Percentiles rank a stretch among this genome's conserved stretches.
Evolutionary conservation across 2,329 filamentous ascomycete genomes (phyloP).

Genomic region (Tolypocladium endophyticum): DNA sequence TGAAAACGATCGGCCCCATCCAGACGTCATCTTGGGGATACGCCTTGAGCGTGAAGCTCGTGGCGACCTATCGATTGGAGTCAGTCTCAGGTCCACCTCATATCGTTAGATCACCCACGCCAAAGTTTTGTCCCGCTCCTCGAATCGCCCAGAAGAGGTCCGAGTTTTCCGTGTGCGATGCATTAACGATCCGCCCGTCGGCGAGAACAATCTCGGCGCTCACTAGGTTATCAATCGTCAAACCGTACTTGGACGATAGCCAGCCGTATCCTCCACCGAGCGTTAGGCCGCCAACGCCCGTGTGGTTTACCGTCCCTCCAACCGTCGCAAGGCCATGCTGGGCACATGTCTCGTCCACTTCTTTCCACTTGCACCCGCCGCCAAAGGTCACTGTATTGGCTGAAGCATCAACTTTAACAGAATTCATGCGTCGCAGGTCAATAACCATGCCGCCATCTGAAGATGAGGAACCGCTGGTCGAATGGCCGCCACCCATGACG

Average conservation of each 20-base stretch:
- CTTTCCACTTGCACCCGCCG: slow-evolving; percentile 42
- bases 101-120: slow-evolving; percentile 12
- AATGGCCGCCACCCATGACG: slow-evolving; percentile 46
- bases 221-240: slow-evolving; percentile 32
- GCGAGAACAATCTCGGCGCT: slow-evolving; percentile 28
- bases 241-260: slow-evolving; percentile 41
- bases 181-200: slow-evolving; percentile 21
- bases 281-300: slow-evolving; percentile 48
- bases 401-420: slow-evolving; percentile 34
- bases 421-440: slow-evolving; percentile 39
- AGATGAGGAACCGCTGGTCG: slow-evolving; percentile 35
- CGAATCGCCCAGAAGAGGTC: slow-evolving; percentile 31
- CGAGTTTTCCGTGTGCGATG: slow-evolving; percentile 30
- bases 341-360: slow-evolving; percentile 41
- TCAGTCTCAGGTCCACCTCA: neutral
- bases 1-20: slow-evolving; percentile 16
- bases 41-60: slow-evolving; percentile 22
- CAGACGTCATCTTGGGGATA: slow-evolving; percentile 21
- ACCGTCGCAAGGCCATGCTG: slow-evolving; percentile 44
- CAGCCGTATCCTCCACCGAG: slow-evolving; percentile 50
- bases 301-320: slow-evolving; percentile 52
- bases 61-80: slow-evolving; percentile 12
- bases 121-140: slow-evolving; percentile 31
- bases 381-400: slow-evolving; percentile 34
- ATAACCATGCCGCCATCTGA: slow-evolving; percentile 45